Conservation (phyloP, 495 filamentous ascomycete species). For the Xylaria castorea region DNA sequence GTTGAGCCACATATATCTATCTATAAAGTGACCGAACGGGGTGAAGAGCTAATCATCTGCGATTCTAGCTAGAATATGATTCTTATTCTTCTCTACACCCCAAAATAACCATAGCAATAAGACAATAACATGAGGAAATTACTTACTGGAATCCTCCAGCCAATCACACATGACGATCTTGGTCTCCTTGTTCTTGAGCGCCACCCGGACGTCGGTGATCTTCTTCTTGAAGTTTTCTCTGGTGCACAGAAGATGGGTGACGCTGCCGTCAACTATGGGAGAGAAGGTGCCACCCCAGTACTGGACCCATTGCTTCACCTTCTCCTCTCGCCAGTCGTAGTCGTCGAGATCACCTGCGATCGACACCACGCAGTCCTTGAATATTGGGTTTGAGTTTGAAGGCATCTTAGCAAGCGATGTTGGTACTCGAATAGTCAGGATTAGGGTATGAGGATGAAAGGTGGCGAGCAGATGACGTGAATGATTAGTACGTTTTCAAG, state of each 20-base stretch:
- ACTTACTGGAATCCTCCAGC: constrained; percentile 46
- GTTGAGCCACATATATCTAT: neutral
- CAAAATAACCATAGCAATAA: too few species aligned
- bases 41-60: neutral
- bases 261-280: constrained; percentile 29
- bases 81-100: neutral
- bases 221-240: constrained; percentile 39
- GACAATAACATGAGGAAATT: neutral
- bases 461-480: neutral
- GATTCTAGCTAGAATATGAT: neutral
- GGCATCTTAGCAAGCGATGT: constrained; percentile 12
- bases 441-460: neutral
- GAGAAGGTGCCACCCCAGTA: constrained; percentile 39
- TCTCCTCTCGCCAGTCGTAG: constrained; percentile 37
- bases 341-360: constrained; percentile 40
- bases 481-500: neutral
- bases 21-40: neutral
- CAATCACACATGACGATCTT: constrained; percentile 47
- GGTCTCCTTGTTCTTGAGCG: constrained; percentile 31
- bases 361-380: constrained; percentile 40
- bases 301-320: constrained; percentile 43
- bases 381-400: constrained; percentile 29
- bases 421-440: neutral
- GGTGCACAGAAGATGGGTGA: constrained; percentile 50
- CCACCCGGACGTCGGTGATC: constrained; percentile 31